A percentile compares a stretch with the other conserved stretches of the same genome.
These are phyloP conservation scores for Pichia cactophila DNA, from an alignment of 1,139 yeast genomes.

Conservation along the genomic window DNA sequence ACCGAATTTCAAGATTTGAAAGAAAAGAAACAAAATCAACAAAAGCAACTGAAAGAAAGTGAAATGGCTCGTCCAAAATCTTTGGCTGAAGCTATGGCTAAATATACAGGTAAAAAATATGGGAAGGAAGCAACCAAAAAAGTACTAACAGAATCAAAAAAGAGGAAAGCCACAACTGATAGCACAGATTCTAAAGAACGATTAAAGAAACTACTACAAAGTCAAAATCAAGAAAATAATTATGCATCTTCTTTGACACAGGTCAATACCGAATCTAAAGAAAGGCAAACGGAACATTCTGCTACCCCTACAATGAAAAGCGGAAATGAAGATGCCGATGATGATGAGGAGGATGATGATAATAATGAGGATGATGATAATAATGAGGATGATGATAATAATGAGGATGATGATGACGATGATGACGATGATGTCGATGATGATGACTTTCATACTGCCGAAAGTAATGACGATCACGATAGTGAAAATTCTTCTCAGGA, in stretches of 20 bases:
- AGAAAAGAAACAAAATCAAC: background rate
- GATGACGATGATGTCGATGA: slow-evolving; percentile 12
- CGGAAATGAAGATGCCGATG: background rate
- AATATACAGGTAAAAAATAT: slow-evolving; percentile 48
- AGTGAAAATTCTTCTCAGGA: slow-evolving; percentile 2
- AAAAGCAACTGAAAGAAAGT: slow-evolving; percentile 1
- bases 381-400: background rate
- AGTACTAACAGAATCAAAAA: slow-evolving; percentile 13
- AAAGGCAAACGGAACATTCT: background rate
- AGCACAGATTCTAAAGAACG: slow-evolving; percentile 9
- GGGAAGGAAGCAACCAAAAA: slow-evolving; percentile 33
- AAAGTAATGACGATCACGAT: slow-evolving; percentile 9
- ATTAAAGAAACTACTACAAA: slow-evolving; percentile 8
- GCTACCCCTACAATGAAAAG: background rate
- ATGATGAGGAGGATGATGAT: background rate
- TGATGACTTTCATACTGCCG: slow-evolving; percentile 14
- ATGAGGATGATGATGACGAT: background rate
- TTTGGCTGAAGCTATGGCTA: slow-evolving; percentile 57
- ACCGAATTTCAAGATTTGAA: background rate
- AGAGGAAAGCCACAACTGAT: slow-evolving; percentile 1
- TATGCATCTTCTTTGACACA: background rate
- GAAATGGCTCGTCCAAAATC: slow-evolving; percentile 35
- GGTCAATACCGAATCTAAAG: background rate
- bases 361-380: background rate
- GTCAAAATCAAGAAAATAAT: slow-evolving; percentile 1